These are phyloP conservation scores for Calonectria ilicicola DNA, from an alignment of 2,329 filamentous ascomycete genomes.

Conservation along the genomic window DNA sequence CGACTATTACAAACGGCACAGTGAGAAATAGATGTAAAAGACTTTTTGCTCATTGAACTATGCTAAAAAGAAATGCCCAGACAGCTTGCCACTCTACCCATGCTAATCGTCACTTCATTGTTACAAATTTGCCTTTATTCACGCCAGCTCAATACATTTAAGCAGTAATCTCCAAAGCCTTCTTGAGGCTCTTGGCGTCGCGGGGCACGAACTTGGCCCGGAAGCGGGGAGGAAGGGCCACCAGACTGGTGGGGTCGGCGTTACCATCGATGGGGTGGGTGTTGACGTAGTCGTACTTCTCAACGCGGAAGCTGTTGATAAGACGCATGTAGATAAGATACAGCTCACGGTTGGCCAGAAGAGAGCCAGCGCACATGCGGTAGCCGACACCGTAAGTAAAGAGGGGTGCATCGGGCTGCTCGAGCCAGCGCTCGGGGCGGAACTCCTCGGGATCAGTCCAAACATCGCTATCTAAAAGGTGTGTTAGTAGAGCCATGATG, in stretches of 20 bases:
- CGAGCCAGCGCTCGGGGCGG: conserved; percentile 67
- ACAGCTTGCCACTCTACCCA: neutral
- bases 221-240: conserved; percentile 70
- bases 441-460: conserved; percentile 66
- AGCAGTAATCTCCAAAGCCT: conserved; percentile 22
- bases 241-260: conserved; percentile 71
- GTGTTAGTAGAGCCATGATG: neutral
- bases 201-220: conserved; percentile 69
- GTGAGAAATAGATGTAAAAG: too few species aligned
- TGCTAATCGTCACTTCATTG: conserved; percentile 3
- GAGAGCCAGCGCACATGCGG: conserved; percentile 72
- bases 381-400: conserved; percentile 76
- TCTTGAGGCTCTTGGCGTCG: conserved; percentile 32
- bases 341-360: conserved; percentile 71
- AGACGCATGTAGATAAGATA: conserved; percentile 74
- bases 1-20: neutral
- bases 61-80: neutral
- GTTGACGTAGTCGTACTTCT: conserved; percentile 65
- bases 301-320: conserved; percentile 70
- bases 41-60: neutral
- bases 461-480: conserved; percentile 29
- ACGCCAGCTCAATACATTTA: neutral
- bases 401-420: conserved; percentile 70
- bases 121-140: neutral
- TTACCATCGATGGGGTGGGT: conserved; percentile 70